Base-by-base conservation (phyloP, 768 basidiomycete species). In the Pisolithus sp. region DNA sequence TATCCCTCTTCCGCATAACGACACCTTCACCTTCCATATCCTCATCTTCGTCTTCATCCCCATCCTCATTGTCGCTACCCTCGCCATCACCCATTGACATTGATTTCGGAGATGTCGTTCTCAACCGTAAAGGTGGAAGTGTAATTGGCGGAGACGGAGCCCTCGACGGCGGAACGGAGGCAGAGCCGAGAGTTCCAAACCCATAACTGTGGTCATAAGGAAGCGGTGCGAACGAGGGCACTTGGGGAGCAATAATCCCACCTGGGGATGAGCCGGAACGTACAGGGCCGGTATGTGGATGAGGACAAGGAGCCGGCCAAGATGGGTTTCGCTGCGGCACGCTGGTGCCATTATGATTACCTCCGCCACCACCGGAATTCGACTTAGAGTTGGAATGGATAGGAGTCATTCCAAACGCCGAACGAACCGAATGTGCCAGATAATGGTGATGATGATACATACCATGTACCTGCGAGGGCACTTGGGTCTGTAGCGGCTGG, bases 361-460 rank as follows among this genome's bases (percentile, higher is more conserved):
- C 26, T 26, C 12, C 34, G 15, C 34, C 34, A 34, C 34, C 34
- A 34, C 34, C 34, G 34, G 34, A 34, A 34, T 5, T 34, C 34
- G 34, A 34, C 12, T 13, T 8, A 8, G 12, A 42, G 6, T 24
- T 20, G 15, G 53, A 7, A 48, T 78, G 77, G 37, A 92, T 90
- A 0, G 89, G 90, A 6, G 92, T 93, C 89, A 93, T 94, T 4
- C 88, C 90, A 57, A 96, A 96, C 45, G 92, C 93, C 30, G 85
- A 75, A 37, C 89, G 82, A 21, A 95, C 86, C 0, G 86, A 89
- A 62, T 90, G 87, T 56, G 48, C 61, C 44, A 48, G 41, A 48
- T 52, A 39, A 26, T 48, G 20, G n/a, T 52, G 7, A 49, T 47
- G 50, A 31, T 43, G 42, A 2, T 21, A 24, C 6, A 7, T n/a